Evolutionary conservation across 2,329 filamentous ascomycete genomes (phyloP).

Genomic region (Aspergillus novoparasiticus): DNA sequence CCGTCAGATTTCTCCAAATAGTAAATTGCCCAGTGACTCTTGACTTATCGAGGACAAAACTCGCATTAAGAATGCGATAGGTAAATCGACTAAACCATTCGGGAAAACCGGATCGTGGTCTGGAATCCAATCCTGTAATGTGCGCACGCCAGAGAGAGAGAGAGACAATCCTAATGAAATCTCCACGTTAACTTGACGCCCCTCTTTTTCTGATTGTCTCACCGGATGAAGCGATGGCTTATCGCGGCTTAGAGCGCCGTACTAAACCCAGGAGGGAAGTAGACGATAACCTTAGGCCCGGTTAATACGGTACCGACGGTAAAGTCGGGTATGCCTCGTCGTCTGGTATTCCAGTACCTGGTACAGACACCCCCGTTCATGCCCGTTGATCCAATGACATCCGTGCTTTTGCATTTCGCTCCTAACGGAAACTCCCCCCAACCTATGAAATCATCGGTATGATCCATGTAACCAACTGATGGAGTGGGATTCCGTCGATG

Average conservation of each 20-base stretch:
- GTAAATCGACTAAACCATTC: constrained; percentile 1
- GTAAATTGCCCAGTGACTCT: neutral
- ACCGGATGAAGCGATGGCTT: constrained; percentile 20
- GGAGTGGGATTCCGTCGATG: constrained; percentile 6
- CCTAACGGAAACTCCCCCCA: neutral
- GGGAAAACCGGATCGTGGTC: neutral
- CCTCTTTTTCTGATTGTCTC: constrained; percentile 9
- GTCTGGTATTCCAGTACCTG: constrained; percentile 1
- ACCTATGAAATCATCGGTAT: constrained; percentile 15
- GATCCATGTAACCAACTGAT: neutral
- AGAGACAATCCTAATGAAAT: constrained; percentile 1
- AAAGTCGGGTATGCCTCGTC: neutral
- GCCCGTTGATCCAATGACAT: neutral
- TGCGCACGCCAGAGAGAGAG: neutral
- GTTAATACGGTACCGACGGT: constrained; percentile 3
- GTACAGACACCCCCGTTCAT: neutral
- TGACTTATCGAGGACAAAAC: neutral
- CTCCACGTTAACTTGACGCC: constrained; percentile 15
- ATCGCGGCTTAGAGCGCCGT: constrained; percentile 12
- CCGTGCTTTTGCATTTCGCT: neutral
- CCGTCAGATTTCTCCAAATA: neutral
- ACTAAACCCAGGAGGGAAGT: neutral
- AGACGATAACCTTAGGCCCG: neutral
- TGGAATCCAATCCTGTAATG: neutral
- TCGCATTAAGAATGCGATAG: neutral